Percentiles rank a stretch among this genome's conserved stretches.
Evolutionary conservation across 495 filamentous ascomycete genomes (phyloP).

Genomic region (Amorphotheca resinae): DNA sequence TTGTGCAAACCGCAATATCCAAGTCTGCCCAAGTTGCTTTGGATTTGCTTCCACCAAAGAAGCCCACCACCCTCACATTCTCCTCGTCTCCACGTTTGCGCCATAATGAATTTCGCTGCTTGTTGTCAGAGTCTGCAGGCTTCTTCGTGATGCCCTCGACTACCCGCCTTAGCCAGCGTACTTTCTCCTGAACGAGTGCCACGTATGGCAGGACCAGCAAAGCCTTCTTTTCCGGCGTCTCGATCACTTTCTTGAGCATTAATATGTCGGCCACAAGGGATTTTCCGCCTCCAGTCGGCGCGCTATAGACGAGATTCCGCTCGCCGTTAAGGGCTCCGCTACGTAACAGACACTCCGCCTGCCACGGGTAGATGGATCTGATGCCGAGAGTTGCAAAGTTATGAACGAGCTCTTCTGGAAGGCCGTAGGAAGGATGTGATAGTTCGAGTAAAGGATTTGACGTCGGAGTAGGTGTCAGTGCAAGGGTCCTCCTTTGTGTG

Average conservation of each 20-base stretch:
- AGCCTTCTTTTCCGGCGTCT: constrained; percentile 53
- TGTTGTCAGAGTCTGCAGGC: constrained; percentile 12
- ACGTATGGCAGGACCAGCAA: constrained; percentile 74
- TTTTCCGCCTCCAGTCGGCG: constrained; percentile 77
- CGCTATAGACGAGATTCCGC: constrained; percentile 66
- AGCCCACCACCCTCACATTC: constrained; percentile 52
- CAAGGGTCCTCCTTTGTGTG: constrained; percentile 30
- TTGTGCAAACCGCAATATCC: constrained; percentile 71
- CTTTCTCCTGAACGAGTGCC: constrained; percentile 72
- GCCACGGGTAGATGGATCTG: constrained; percentile 66
- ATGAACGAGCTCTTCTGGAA: constrained; percentile 45
- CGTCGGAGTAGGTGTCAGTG: constrained; percentile 36
- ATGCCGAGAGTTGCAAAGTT: constrained; percentile 58
- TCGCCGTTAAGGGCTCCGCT: constrained; percentile 53
- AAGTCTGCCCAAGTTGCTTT: constrained; percentile 59
- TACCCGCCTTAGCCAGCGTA: constrained; percentile 60
- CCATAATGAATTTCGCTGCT: constrained; percentile 24
- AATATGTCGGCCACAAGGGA: constrained; percentile 66
- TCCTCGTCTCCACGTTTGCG: constrained; percentile 32
- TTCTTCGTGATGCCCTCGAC: constrained; percentile 49
- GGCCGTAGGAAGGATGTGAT: constrained; percentile 49
- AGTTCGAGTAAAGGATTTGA: constrained; percentile 50
- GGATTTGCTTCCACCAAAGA: constrained; percentile 60
- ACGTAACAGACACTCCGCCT: constrained; percentile 62
- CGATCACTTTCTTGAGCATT: constrained; percentile 59